Evolutionary conservation across 1,139 yeast genomes (phyloP), one percentile per base, ranked within the genome.

Genomic region (Pichia sp.): DNA sequence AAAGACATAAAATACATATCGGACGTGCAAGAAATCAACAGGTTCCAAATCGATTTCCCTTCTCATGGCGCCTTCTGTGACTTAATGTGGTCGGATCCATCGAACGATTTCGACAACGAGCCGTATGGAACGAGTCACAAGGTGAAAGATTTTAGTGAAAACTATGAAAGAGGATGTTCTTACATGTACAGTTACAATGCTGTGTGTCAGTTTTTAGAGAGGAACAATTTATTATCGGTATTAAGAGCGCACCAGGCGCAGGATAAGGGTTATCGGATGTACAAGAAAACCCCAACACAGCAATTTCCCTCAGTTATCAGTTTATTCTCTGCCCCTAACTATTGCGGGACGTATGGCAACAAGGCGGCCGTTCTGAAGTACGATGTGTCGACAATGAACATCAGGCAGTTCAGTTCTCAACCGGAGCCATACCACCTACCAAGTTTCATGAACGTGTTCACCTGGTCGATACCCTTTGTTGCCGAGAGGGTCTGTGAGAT

Each of bases 401-500:
- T 93, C 60, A 81, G 98, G 59, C 99, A 93, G 72, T 93, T 93
- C 74, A 91, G 91, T 69, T 75, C 87, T 65, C 85, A 93, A 43
- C 96, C 97, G 8, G 98, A 93, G 71, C 99, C 99, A 1, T 93
- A 93, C 72, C 92, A 96, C 93, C 76, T 93, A 62, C 99, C 99
- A 4, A 92, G 92, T 70, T 90, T 92, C 65, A 91, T 92, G 96
- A 97, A 93, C 70, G 97, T 92, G 6, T 93, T 93, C 71, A 87
- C 97, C 6, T 93, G 99, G 99, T 89, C 97, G 3, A 75, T 93
- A 58, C 99, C 99, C 7, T 93, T 93, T 75, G 98, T 93, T 43
- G 98, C 98, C n/a, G 97, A 93, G 72, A 83, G 91, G 63, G 86
- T 92, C 57, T 89, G 97, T 17, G 98, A 93, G 67, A 92, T 93